These are phyloP conservation scores for Lipomyces japonicus DNA, from an alignment of 805 yeast species.

Conservation along the genomic window DNA sequence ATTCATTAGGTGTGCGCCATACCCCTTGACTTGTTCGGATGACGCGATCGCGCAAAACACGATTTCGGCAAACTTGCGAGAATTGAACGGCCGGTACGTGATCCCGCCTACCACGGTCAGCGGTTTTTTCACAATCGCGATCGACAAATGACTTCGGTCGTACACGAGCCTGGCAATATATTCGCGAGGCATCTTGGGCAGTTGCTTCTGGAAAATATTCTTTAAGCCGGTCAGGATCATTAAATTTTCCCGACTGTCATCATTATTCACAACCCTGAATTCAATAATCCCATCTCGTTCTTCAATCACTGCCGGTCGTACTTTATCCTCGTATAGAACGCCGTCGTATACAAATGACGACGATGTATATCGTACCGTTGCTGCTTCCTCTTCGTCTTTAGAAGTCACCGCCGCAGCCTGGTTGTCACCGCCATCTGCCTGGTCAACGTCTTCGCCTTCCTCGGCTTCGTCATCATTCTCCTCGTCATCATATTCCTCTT, in stretches of 20 bases:
- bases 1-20: constrained; percentile 98
- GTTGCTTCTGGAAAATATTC: constrained; percentile 92
- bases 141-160: constrained; percentile 89
- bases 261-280: constrained; percentile 94
- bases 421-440: constrained; percentile 27
- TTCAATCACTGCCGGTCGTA: constrained; percentile 89
- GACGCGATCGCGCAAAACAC: constrained; percentile 98
- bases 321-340: constrained; percentile 73
- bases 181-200: constrained; percentile 98
- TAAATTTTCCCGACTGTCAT: constrained; percentile 77
- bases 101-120: constrained; percentile 97
- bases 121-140: constrained; percentile 93
- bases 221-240: constrained; percentile 92
- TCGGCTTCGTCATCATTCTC: constrained; percentile 25
- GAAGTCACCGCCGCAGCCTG: constrained; percentile 21
- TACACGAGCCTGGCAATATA: constrained; percentile 92
- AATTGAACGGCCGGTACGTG: constrained; percentile 90
- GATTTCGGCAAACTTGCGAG: constrained; percentile 91
- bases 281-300: constrained; percentile 91
- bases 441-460: constrained; percentile 34
- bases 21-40: constrained; percentile 96
- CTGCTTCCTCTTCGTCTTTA: constrained; percentile 27
- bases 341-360: constrained; percentile 69
- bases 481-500: constrained; percentile 35
- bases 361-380: constrained; percentile 36